phyloP scores from a whole-genome alignment of 352 stramenopile species.

The Phytopythium vexans region DNA sequence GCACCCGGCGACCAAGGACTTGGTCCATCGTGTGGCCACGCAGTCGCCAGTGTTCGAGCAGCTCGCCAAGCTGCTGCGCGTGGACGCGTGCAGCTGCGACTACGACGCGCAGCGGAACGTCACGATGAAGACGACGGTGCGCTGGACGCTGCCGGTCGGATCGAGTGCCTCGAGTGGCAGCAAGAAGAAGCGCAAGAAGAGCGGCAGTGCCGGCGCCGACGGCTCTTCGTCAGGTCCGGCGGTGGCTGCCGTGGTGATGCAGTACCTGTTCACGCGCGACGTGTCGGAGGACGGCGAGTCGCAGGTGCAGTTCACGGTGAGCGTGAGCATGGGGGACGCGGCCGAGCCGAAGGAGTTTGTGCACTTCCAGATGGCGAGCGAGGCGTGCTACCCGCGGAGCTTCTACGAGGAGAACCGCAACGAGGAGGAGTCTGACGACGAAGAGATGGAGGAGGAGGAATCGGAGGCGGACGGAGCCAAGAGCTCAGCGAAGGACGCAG shows the following conservation, averaged over 20 bases:
- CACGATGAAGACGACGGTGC: slow-evolving; percentile 51
- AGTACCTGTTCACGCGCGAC: slow-evolving; percentile 53
- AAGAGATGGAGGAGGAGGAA: slow-evolving; percentile 17
- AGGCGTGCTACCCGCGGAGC: slow-evolving; percentile 57
- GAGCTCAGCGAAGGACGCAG: not conserved
- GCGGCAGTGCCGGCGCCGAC: not conserved
- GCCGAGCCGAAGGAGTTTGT: slow-evolving; percentile 43
- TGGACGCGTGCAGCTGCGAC: slow-evolving; percentile 59
- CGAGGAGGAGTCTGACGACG: slow-evolving; percentile 25
- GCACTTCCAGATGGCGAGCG: slow-evolving; percentile 52
- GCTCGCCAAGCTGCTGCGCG: slow-evolving; percentile 31
- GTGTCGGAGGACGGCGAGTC: slow-evolving; percentile 27
- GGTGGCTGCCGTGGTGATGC: slow-evolving; percentile 29
- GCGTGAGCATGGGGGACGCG: slow-evolving; percentile 35
- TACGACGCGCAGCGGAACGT: slow-evolving; percentile 64
- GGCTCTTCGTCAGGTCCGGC: slow-evolving; percentile 1
- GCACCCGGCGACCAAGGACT: slow-evolving; percentile 59
- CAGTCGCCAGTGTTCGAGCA: slow-evolving; percentile 44
- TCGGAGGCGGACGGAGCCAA: slow-evolving; percentile 13
- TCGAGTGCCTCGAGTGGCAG: slow-evolving; percentile 10
- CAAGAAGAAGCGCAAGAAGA: slow-evolving; percentile 44
- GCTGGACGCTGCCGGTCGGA: slow-evolving; percentile 35
- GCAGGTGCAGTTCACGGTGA: slow-evolving; percentile 41
- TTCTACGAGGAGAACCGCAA: slow-evolving; percentile 67
- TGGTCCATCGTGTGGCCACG: slow-evolving; percentile 49